Evolutionary conservation across 805 yeast genomes (phyloP), one percentile per base, ranked within the genome.

Genomic region (Saccharomycopsis fibuligera): DNA sequence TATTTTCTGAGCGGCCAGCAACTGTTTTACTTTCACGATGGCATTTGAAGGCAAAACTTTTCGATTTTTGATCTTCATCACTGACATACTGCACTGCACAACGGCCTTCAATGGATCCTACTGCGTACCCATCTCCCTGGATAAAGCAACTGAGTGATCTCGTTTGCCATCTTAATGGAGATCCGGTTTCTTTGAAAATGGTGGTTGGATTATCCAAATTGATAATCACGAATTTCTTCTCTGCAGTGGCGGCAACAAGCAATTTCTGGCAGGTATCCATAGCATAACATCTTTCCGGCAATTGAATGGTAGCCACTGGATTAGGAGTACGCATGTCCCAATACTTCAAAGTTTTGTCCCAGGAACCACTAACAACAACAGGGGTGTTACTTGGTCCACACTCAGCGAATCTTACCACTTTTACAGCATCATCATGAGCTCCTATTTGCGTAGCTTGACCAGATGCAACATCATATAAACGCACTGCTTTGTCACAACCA

Each of bases 41-140:
- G 66, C 99, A 93, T 63, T 87, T 86, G 76, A 93, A 93, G 4
- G 96, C 83, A 64, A 91, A 93, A 2, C 93, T 93, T 31, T 64
- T 63, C 57, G 78, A 75, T 48, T 74, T 73, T 60, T 84, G 95
- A 58, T 84, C 88, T 45, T 73, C 73, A 22, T 87, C 96, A 59
- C 86, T 95, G 47, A 91, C 79, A 63, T 90, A 93, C 62, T 88
- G 96, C 58, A 93, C 81, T 12, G 96, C 95, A 68, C 98, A 88
- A 56, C 99, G 76, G 30, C 98, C 98, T 68, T 93, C 99, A 41
- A 91, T 79, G 5, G 96, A 83, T 3, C 96, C 98, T 43, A 93
- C 68, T 1, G 96, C 96, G 66, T 76, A 93, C 8, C 98, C 97
- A 59, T 86, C 83, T 10, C 96, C 98, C 54, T 79, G 82, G n/a